phyloP scores from a whole-genome alignment of 176 grass and related monocot species.

The Tillandsia fasciculata region DNA sequence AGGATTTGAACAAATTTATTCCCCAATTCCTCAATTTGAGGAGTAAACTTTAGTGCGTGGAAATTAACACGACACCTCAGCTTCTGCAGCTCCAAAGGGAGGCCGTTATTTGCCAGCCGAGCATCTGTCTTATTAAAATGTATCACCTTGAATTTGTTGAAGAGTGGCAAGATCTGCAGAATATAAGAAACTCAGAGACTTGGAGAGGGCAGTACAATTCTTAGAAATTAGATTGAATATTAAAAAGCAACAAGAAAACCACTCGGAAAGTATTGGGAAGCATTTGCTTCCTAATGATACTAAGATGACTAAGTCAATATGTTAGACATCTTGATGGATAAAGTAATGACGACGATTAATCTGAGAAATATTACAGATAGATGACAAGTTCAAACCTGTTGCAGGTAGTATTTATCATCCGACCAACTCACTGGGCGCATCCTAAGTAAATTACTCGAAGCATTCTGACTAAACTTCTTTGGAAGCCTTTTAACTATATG shows the following conservation, averaged over 20 bases:
- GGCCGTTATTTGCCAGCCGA: slow-evolving; percentile 81
- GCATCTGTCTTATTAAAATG: slow-evolving; percentile 97
- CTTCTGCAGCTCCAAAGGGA: slow-evolving; percentile 57
- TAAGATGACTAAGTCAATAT: not conserved
- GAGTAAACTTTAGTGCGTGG: slow-evolving; percentile 74
- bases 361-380: slow-evolving; percentile 5
- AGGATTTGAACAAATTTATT: slow-evolving; percentile 54
- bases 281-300: not conserved
- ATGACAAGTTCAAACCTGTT: slow-evolving; percentile 54
- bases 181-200: slow-evolving; percentile 12
- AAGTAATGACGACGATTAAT: too few species aligned
- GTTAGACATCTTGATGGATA: not conserved
- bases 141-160: slow-evolving; percentile 69
- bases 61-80: slow-evolving; percentile 89
- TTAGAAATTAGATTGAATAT: not conserved
- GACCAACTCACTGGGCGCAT: slow-evolving; percentile 96
- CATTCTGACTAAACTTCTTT: slow-evolving; percentile 28
- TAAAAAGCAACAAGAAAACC: not conserved
- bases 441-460: slow-evolving; percentile 27
- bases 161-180: slow-evolving; percentile 83
- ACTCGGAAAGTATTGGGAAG: not conserved
- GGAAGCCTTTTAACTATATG: slow-evolving; percentile 67
- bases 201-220: not conserved
- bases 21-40: slow-evolving; percentile 64
- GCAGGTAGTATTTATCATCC: slow-evolving; percentile 92